Base-by-base conservation (phyloP, 495 filamentous ascomycete species). In the Lasiosphaeria miniovina region DNA sequence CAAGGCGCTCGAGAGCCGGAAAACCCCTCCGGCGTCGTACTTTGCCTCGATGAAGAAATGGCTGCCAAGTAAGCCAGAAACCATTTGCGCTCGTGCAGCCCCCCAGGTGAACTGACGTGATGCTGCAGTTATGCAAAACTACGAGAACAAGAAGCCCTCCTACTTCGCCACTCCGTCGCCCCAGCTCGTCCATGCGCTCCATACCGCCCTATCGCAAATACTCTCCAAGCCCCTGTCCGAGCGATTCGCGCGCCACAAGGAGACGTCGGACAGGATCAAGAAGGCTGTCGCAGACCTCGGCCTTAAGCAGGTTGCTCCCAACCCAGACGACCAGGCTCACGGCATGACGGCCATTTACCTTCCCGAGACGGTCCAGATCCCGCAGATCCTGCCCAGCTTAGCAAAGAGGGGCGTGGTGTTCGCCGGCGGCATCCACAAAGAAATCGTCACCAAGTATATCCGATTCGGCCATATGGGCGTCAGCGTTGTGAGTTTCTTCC, bases 301-400 rank as follows among this genome's bases (percentile, higher is more conserved):
- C 9, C 79, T 98, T 59, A 86, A 88, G 71, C 92, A 96, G 74
- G 76, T 98, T 12, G 91, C 94, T 33, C 65, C 84, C 38, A 89
- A 89, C 67, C 88, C 90, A 0, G 92, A 91, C 60, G 88, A 93
- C 71, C 94, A 97, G 80, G 91, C 94, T 34, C 93, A 95, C 68
- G 91, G 89, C 68, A 98, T 98, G 94, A 97, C 94, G 11, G 93
- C 94, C 52, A 92, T 98, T 61, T 97, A 93, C 73, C 82, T 98
- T 52, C 94, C 94, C 3, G 90, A 96, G 56, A 87, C 80, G 36
- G 80, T 98, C 35, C 82, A 86, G 61, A 85, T 87, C 11, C 80
- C 91, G 4, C 90, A 96, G 55, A 75, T 98, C 11, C 78, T 98
- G 49, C 93, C 94, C 4, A 91, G 86, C 61, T 77, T 98, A 57